Evolutionary conservation across 139 green algal genomes (phyloP).

Genomic region (Closterium sp.): DNA sequence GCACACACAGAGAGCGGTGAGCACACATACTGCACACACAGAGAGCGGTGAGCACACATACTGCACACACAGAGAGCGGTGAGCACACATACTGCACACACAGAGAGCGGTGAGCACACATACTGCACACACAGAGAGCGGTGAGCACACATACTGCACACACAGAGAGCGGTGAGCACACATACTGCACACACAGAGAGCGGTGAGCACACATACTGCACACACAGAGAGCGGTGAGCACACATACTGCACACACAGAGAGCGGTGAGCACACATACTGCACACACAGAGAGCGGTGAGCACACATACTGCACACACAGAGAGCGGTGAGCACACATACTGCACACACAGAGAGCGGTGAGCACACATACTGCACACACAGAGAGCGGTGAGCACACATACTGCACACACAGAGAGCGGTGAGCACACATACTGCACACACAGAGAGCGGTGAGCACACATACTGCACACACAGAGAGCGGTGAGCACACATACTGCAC

Average conservation of each 20-base stretch:
- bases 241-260: too few relatives aligned
- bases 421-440: not conserved
- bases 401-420: constrained; percentile 6
- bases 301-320: constrained; percentile 14
- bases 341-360: not conserved
- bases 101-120: not conserved
- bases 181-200: not conserved
- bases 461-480: not conserved
- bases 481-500: too few relatives aligned
- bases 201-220: too few relatives aligned
- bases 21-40: constrained; percentile 13
- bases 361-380: not conserved
- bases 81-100: not conserved
- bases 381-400: not conserved
- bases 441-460: not conserved
- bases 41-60: constrained; percentile 3
- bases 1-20: too few relatives aligned
- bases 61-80: not conserved
- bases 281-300: not conserved
- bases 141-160: not conserved
- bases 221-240: too few relatives aligned
- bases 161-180: not conserved
- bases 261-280: too few relatives aligned
- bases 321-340: constrained; percentile 1
- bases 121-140: constrained; percentile 8